phyloP scores from a whole-genome alignment of 2,329 filamentous ascomycete species.

The Penicillium capsulatum region DNA sequence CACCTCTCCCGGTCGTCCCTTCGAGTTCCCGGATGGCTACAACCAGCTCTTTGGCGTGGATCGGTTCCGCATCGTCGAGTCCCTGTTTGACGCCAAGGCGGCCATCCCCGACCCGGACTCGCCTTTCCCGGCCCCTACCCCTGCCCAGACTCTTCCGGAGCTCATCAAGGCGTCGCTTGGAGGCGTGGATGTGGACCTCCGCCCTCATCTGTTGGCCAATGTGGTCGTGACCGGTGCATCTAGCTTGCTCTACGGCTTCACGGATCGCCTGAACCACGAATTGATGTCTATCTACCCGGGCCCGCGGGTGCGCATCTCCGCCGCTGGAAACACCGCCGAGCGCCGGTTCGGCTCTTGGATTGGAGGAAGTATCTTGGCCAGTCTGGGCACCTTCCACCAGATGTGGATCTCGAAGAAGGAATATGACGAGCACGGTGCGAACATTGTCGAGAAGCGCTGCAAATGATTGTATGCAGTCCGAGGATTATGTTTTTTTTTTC shows the following conservation, averaged over 20 bases:
- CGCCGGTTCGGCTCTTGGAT: slow-evolving; percentile 93
- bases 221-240: slow-evolving; percentile 89
- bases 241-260: slow-evolving; percentile 84
- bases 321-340: slow-evolving; percentile 80
- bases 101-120: slow-evolving; percentile 54
- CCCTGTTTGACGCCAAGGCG: slow-evolving; percentile 82
- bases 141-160: slow-evolving; percentile 75
- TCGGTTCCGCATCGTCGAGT: slow-evolving; percentile 79
- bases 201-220: slow-evolving; percentile 77
- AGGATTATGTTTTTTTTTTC: too few relatives aligned
- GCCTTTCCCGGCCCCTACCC: slow-evolving; percentile 52
- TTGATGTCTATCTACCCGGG: slow-evolving; percentile 77
- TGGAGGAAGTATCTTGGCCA: slow-evolving; percentile 90
- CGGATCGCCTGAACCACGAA: slow-evolving; percentile 82
- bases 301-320: slow-evolving; percentile 80
- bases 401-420: slow-evolving; percentile 99
- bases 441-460: slow-evolving; percentile 93
- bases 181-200: slow-evolving; percentile 82
- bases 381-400: slow-evolving; percentile 95
- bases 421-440: slow-evolving; percentile 89
- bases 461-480: slow-evolving; percentile 64
- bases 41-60: slow-evolving; percentile 93
- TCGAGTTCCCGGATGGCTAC: slow-evolving; percentile 95
- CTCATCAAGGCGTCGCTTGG: slow-evolving; percentile 73
- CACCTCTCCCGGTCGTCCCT: slow-evolving; percentile 73